phyloP scores from a whole-genome alignment of 768 basidiomycete genomes.

The Rhizopogon vulgaris region DNA sequence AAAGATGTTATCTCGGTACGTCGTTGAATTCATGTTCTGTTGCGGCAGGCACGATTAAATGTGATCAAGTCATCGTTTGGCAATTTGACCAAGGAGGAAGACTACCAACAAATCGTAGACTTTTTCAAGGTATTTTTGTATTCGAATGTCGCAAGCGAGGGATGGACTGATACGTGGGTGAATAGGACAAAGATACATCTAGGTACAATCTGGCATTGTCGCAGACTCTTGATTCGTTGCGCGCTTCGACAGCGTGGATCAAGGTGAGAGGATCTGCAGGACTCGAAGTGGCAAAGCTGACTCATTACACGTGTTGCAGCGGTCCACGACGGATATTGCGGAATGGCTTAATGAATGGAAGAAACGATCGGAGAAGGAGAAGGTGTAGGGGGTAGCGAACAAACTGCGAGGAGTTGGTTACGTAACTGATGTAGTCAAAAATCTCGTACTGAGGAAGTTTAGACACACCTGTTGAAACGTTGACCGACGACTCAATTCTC shows the following conservation, averaged over 20 bases:
- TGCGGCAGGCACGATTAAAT: conserved; percentile 5
- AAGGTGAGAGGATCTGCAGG: conserved; percentile 33
- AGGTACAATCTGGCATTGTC: conserved; percentile 60
- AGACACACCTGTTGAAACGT: background rate
- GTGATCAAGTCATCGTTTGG: conserved; percentile 30
- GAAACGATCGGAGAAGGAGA: background rate
- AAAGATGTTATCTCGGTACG: conserved; percentile 47
- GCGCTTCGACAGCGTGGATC: conserved; percentile 54
- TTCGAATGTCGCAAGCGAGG: conserved; percentile 2
- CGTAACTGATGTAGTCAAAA: background rate
- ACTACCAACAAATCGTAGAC: conserved; percentile 51
- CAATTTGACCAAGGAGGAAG: conserved; percentile 58
- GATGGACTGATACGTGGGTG: conserved; percentile 7
- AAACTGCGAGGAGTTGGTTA: background rate
- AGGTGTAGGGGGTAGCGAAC: background rate
- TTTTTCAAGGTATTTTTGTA: conserved; percentile 66
- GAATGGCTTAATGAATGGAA: conserved; percentile 45
- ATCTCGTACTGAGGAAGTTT: background rate
- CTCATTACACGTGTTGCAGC: conserved; percentile 26
- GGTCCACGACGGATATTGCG: conserved; percentile 51
- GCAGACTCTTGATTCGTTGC: conserved; percentile 66
- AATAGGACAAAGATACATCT: conserved; percentile 58
- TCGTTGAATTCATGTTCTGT: background rate
- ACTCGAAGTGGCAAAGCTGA: conserved; percentile 2
- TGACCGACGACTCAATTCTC: background rate